phyloP scores from a whole-genome alignment of 148 eudicot species.

The Arbutus unedo region DNA sequence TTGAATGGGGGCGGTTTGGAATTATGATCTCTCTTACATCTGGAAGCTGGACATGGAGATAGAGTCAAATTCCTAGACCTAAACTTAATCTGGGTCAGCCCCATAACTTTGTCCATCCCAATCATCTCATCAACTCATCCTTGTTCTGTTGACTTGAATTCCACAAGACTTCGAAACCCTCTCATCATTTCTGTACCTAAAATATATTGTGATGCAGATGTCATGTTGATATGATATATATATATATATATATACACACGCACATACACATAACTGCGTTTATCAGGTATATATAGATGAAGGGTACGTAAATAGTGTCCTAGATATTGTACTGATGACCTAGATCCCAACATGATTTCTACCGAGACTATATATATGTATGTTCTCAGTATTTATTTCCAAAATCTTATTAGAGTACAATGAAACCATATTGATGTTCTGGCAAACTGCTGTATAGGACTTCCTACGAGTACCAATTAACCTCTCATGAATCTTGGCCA shows the following conservation, averaged over 20 bases:
- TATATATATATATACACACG: neutral
- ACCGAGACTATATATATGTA: neutral
- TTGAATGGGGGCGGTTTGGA: neutral
- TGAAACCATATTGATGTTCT: no score
- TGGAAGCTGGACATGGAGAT: neutral
- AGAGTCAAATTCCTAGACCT: neutral
- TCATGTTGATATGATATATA: neutral
- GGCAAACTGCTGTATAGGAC: no score
- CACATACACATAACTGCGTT: neutral
- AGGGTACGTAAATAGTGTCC: neutral
- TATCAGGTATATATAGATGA: neutral
- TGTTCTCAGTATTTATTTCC: no score
- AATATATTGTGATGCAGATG: neutral
- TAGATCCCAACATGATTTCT: slow-evolving; percentile 8
- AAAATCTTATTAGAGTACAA: no score
- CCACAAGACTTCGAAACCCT: neutral
- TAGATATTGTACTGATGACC: slow-evolving; percentile 14
- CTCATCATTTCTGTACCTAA: neutral
- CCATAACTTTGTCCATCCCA: neutral
- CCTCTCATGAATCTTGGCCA: no score
- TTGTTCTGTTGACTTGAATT: neutral
- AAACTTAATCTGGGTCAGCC: neutral
- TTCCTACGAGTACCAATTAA: no score
- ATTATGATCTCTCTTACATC: neutral
- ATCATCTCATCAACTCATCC: neutral